Evolutionary conservation across 2,329 filamentous ascomycete species (phyloP).

Genomic region (Alternaria sp.): DNA sequence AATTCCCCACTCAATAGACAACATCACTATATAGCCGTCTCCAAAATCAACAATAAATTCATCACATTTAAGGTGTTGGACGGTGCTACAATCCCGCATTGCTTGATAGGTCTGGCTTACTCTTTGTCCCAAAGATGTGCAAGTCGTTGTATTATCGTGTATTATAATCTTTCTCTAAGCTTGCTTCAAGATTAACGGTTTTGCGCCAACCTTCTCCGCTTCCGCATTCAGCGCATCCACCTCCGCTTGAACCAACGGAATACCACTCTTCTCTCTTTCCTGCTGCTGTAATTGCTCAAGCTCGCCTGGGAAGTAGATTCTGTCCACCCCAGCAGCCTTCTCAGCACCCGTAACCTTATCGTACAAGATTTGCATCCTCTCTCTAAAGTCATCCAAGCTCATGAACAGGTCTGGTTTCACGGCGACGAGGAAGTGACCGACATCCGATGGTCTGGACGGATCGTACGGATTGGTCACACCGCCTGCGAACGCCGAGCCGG

Average conservation of each 20-base stretch:
- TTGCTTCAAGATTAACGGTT: conserved; percentile 4
- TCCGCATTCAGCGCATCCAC: conserved; percentile 60
- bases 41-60: neutral
- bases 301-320: conserved; percentile 65
- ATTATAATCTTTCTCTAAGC: neutral
- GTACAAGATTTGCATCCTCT: conserved; percentile 67
- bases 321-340: conserved; percentile 62
- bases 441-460: conserved; percentile 70
- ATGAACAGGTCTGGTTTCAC: conserved; percentile 80
- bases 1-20: too few species aligned
- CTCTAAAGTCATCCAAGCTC: conserved; percentile 72
- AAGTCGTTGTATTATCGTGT: neutral
- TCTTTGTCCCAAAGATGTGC: neutral
- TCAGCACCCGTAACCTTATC: conserved; percentile 62
- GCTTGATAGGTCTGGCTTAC: neutral
- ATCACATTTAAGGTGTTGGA: neutral
- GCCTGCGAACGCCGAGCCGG: conserved; percentile 79
- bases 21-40: too few species aligned
- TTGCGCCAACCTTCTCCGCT: conserved; percentile 54
- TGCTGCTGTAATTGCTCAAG: conserved; percentile 17
- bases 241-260: conserved; percentile 60
- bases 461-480: conserved; percentile 81
- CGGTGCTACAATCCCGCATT: neutral
- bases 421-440: conserved; percentile 71
- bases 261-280: conserved; percentile 54